A percentile compares a stretch with the other conserved stretches of the same genome.
Evolutionary conservation across 495 filamentous ascomycete species (phyloP).

Genomic region (Penicilliopsis zonata): DNA sequence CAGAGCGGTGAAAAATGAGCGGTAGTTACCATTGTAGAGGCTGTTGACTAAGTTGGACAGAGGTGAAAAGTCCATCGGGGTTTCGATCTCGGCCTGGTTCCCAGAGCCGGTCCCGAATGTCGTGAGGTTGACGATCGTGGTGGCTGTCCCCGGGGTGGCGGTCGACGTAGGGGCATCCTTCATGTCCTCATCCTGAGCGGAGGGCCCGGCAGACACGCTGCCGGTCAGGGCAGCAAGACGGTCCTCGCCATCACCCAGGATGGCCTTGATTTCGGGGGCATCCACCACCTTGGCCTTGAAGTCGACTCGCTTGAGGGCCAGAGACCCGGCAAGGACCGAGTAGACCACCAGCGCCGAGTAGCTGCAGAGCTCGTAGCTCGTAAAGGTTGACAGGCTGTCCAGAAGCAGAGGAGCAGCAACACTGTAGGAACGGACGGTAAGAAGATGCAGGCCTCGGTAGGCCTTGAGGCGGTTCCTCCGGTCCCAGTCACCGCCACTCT

Average conservation of each 20-base stretch:
- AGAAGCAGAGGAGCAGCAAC: slow-evolving; percentile 86
- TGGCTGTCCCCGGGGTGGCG: slow-evolving; percentile 42
- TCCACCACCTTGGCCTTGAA: slow-evolving; percentile 99
- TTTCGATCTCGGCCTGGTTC: slow-evolving; percentile 60
- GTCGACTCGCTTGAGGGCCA: slow-evolving; percentile 90
- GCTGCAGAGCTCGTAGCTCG: slow-evolving; percentile 91
- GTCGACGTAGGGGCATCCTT: slow-evolving; percentile 42
- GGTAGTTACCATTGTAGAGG: slow-evolving; percentile 86
- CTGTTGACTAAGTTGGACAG: slow-evolving; percentile 80
- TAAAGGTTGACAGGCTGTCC: slow-evolving; percentile 96
- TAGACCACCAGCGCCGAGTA: slow-evolving; percentile 93
- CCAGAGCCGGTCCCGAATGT: slow-evolving; percentile 57
- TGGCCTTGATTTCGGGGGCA: slow-evolving; percentile 93
- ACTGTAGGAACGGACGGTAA: slow-evolving; percentile 82
- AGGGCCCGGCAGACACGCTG: slow-evolving; percentile 63
- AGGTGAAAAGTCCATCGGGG: slow-evolving; percentile 65
- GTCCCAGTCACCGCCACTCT: slow-evolving; percentile 96
- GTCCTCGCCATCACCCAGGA: slow-evolving; percentile 81
- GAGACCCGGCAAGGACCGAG: slow-evolving; percentile 84
- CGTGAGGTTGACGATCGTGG: slow-evolving; percentile 71
- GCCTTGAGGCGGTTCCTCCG: slow-evolving; percentile 95
- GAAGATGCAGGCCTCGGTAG: slow-evolving; percentile 87
- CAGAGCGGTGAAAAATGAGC: slow-evolving; percentile 80
- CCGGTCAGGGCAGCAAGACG: slow-evolving; percentile 67
- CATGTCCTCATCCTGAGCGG: slow-evolving; percentile 71